Base-by-base conservation (phyloP, 179 eudicot species). In the Gypsophila paniculata region DNA sequence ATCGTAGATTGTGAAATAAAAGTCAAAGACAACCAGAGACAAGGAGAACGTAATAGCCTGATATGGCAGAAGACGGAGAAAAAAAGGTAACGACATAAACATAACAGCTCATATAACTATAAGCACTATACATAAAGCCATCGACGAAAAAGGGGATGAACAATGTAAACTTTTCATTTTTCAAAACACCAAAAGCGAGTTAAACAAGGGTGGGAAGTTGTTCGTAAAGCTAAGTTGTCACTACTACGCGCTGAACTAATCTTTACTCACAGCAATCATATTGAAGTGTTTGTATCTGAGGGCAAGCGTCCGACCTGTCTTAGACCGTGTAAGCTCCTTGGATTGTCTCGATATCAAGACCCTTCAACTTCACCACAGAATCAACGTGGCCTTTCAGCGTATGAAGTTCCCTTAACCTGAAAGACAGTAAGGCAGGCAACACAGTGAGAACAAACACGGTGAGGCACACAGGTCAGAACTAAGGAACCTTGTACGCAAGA, bases 381-480 rank as follows among this genome's bases (percentile, higher is more conserved):
- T 89, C 96, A n/a, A 89, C 96, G 6, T 89, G 96, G 44, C 96
- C 96, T 74, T 89, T 89, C 67, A 89, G 86, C 8, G 96, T 89
- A 74, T 76, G 85, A 65, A 87, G 83, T 74, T 89, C 96, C 71
- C 96, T 82, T 82, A 86, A 75, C 85, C 96, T 89, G 82, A 23
- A 75, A 70, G 12, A 75, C 51, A 36, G 32, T 39, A 66, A 54
- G 68, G 17, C 10, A 65, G 8, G 11, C 60, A 63, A 29, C 29
- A 55, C 5, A 22, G n/a, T 42, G 60, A 76, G 54, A 46, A 71
- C 32, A n/a, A n/a, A 29, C 34, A 29, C 34, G 34, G 34, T 29
- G 44, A 39, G 44, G 2, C 44, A 29, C 34, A 29, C 4, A 1
- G 44, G 44, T 39, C 44, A 39, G 0, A 39, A 39, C 44, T 39